Conservation (phyloP, 441 rosid genomes). For the Viola pubescens region DNA sequence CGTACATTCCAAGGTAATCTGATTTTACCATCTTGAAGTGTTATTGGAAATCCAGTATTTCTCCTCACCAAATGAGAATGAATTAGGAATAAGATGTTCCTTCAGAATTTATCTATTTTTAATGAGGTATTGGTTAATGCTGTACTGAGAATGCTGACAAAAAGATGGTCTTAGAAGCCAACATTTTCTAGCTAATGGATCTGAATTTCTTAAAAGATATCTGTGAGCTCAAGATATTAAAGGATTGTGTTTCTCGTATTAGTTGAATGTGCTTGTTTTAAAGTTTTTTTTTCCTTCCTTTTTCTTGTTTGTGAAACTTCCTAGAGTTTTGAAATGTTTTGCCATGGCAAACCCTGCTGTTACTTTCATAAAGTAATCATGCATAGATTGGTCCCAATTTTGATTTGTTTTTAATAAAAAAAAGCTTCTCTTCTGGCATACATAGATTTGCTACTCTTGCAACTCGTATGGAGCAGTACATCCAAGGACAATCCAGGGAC, state of each 20-base stretch:
- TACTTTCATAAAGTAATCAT: no score
- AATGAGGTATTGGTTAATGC: not conserved
- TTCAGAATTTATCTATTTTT: not conserved
- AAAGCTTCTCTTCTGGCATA: slow-evolving; percentile 10
- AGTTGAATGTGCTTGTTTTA: not conserved
- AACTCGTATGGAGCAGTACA: slow-evolving; percentile 98
- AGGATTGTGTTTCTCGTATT: no score
- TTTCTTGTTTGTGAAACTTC: not conserved
- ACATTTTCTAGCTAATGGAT: not conserved
- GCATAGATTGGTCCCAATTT: not conserved
- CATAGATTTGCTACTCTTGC: slow-evolving; percentile 91
- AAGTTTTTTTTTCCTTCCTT: not conserved
- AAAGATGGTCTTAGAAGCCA: not conserved
- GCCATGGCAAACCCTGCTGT: no score
- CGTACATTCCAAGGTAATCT: slow-evolving; percentile 84
- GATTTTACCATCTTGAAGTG: not conserved
- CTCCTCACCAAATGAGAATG: not conserved
- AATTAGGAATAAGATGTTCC: not conserved
- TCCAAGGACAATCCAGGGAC: slow-evolving; percentile 97
- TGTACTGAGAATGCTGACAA: not conserved
- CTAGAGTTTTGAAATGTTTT: not conserved
- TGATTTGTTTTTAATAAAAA: slow-evolving; percentile 6
- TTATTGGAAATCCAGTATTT: not conserved
- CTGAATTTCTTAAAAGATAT: not conserved
- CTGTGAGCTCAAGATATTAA: not conserved